These are phyloP conservation scores for Metrosideros polymorpha DNA, from an alignment of 441 rosid species.

Conservation along the genomic window DNA sequence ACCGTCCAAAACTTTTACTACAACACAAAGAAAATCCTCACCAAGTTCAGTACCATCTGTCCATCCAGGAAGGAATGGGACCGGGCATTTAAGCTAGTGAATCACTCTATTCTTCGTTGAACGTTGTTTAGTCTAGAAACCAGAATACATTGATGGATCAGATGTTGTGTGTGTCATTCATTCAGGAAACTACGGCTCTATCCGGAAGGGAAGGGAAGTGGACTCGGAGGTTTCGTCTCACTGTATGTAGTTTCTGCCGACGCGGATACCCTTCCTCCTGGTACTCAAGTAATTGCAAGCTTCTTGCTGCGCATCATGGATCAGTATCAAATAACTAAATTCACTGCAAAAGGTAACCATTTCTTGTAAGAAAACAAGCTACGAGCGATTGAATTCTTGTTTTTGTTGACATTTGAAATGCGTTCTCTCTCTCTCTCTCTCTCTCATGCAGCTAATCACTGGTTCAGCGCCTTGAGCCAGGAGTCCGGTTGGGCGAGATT, in stretches of 20 bases:
- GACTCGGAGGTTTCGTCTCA: slow-evolving; percentile 13
- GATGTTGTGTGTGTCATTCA: not conserved
- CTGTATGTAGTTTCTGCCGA: slow-evolving; percentile 19
- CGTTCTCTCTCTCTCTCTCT: not conserved
- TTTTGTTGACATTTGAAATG: not conserved
- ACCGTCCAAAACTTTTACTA: not conserved
- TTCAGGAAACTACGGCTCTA: slow-evolving; percentile 27
- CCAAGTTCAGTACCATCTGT: rapidly evolving
- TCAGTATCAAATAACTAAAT: slow-evolving; percentile 19
- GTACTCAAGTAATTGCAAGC: slow-evolving; percentile 15
- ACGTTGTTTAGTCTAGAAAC: not conserved
- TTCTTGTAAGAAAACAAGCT: not conserved
- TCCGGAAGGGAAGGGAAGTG: slow-evolving; percentile 18
- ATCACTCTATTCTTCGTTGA: rapidly evolving
- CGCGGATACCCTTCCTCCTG: not conserved
- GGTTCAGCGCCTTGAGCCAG: slow-evolving; percentile 1
- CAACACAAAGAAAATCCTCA: not conserved
- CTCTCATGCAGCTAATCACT: not conserved
- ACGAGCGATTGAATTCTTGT: not conserved
- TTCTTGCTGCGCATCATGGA: slow-evolving; percentile 19
- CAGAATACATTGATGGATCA: not conserved
- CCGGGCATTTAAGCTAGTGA: not conserved
- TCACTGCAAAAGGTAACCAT: slow-evolving; percentile 24
- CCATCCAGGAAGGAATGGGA: not conserved
- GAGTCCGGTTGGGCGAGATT: slow-evolving; percentile 6